Base-by-base conservation (phyloP, 2,329 filamentous ascomycete genomes). In the Alternaria rosae region DNA sequence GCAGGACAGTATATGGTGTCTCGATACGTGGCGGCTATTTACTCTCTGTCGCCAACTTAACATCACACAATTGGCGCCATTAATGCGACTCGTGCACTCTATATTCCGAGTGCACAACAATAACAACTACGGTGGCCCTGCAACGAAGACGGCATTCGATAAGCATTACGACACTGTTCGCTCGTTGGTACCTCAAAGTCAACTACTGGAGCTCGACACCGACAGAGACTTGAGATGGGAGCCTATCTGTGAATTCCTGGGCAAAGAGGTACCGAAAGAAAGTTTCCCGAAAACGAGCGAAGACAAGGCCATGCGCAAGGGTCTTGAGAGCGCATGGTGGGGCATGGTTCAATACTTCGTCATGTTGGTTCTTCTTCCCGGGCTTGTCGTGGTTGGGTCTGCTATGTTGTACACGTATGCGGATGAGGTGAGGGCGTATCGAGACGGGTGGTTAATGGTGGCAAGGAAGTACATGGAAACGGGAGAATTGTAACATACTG, bases 211-310 rank as follows among this genome's bases (percentile, higher is more conserved):
- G 44, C 63, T 76, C 26, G 66, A 70, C n/a, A 64, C 68, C 3
- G 67, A 72, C 23, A 56, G 55, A 15, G 57, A 63, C 1, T 3
- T 53, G 21, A 64, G 52, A 4, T 78, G 76, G 76, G 64, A 68
- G n/a, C 61, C 67, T 21, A 53, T 78, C 20, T 78, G 75, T 54
- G 48, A 60, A 3, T 78, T 78, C 50, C 51, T 78, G 41, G 72
- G 65, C 1, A 43, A 61, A 8, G 54, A 69, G 26, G 66, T 72
- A 10, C 73, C 70, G 1, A 61, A 71, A 21, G 59, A 57, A 8
- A 25, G 42, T 35, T 77, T 65, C 60, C 75, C 75, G 10, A 47
- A 26, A 21, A 38, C 70, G 47, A 61, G 66, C 11, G 74, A 77
- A 54, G 67, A 70, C 13, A 62, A 61, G 50, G 61, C 55, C 1